phyloP scores from a whole-genome alignment of 805 yeast genomes.

The Kuraishia hungarica region DNA sequence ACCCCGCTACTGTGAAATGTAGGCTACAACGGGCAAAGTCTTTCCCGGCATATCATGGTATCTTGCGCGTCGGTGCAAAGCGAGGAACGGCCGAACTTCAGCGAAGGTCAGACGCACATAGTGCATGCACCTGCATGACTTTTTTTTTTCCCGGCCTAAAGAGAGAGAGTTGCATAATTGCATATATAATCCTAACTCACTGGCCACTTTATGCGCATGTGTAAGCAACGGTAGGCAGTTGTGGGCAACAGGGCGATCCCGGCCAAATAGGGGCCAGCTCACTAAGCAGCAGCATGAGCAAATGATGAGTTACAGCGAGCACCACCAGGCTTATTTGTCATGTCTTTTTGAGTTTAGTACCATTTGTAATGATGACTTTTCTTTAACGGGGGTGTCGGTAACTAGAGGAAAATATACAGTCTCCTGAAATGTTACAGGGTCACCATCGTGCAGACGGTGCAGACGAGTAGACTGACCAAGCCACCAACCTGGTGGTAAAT shows the following conservation, averaged over 20 bases:
- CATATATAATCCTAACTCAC: neutral
- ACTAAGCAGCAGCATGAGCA: too few species aligned
- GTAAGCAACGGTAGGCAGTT: neutral
- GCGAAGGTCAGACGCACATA: neutral
- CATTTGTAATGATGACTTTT: too few species aligned
- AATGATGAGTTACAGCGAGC: too few species aligned
- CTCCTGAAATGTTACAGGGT: too few species aligned
- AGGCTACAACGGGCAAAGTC: neutral
- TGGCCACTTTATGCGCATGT: neutral
- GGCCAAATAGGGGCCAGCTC: neutral
- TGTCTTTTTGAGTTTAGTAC: too few species aligned
- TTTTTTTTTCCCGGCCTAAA: neutral
- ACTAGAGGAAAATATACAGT: too few species aligned
- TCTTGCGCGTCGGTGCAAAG: neutral
- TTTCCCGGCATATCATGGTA: neutral
- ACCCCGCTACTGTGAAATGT: neutral
- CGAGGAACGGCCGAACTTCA: neutral
- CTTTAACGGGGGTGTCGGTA: too few species aligned
- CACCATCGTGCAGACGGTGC: too few species aligned
- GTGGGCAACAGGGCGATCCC: neutral
- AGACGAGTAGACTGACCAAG: too few species aligned
- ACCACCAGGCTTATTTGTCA: too few species aligned
- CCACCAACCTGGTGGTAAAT: too few species aligned
- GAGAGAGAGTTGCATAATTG: neutral
- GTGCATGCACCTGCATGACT: neutral